Conservation (phyloP, 225 moss, liverwort and hornwort genomes). For the Physcomitrium patens region DNA sequence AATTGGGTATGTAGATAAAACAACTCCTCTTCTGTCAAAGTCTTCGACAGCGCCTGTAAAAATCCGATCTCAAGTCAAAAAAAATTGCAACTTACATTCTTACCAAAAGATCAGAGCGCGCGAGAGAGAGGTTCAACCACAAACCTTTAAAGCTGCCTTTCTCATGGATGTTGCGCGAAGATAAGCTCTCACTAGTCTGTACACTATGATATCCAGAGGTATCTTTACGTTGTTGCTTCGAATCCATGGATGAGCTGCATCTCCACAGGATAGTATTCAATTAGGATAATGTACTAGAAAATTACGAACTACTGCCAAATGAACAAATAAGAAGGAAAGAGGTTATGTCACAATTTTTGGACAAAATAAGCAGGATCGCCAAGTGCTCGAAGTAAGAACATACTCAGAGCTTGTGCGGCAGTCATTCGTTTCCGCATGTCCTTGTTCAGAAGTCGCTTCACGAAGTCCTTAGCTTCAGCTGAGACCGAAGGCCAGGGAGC, state of each 20-base stretch:
- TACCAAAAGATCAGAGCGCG: not conserved
- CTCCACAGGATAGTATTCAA: conserved; percentile 16
- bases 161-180: conserved; percentile 95
- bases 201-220: conserved; percentile 97
- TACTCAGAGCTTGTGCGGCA: conserved; percentile 87
- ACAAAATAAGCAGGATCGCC: conserved; percentile 12
- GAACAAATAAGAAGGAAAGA: not conserved
- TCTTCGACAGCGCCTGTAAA: conserved; percentile 80
- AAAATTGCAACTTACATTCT: conserved; percentile 19
- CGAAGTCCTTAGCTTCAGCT: conserved; percentile 90
- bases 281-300: conserved; percentile 10
- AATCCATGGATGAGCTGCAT: conserved; percentile 97
- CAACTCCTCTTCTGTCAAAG: conserved; percentile 85
- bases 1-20: conserved; percentile 87
- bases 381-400: conserved; percentile 24
- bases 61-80: conserved; percentile 11
- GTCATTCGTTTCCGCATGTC: conserved; percentile 95
- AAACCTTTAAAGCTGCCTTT: conserved; percentile 92
- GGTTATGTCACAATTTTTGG: not conserved
- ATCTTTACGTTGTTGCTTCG: conserved; percentile 80
- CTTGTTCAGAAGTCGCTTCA: conserved; percentile 89
- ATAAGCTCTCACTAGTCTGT: conserved; percentile 97
- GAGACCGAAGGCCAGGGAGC: conserved; percentile 96
- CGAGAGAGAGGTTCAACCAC: not conserved
- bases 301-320: not conserved